Evolutionary conservation across 306 rosid genomes (phyloP).

Genomic region (Chamaecrista fasciculata): DNA sequence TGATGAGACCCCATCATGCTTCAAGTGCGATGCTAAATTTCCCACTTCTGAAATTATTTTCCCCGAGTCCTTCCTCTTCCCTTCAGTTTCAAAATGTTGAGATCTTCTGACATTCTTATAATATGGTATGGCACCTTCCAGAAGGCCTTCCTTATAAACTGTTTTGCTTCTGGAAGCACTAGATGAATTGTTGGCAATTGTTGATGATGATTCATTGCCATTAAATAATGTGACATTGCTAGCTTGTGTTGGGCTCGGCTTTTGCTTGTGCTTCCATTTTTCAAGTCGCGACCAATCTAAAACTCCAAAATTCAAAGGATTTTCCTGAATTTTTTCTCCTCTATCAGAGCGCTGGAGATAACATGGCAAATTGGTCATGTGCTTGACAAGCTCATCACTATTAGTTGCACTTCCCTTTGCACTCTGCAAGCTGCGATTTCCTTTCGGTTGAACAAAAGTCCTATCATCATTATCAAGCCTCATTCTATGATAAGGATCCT

Average conservation of each 20-base stretch:
- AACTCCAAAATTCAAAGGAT: conserved; percentile 87
- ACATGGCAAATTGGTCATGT: conserved; percentile 85
- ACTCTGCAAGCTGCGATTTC: conserved; percentile 28
- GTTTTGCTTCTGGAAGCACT: conserved; percentile 22
- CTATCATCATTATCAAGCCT: conserved; percentile 33
- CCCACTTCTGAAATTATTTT: conserved; percentile 35
- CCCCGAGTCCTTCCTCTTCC: conserved; percentile 30
- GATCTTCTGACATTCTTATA: conserved; percentile 32
- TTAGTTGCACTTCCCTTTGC: conserved; percentile 39
- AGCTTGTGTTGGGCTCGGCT: conserved; percentile 21
- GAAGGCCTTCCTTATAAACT: conserved; percentile 36
- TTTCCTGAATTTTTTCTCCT: conserved; percentile 51
- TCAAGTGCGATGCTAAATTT: conserved; percentile 34
- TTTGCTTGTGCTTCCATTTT: conserved; percentile 68
- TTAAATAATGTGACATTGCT: conserved; percentile 29
- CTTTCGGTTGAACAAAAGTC: conserved; percentile 16
- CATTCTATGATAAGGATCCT: conserved; percentile 27
- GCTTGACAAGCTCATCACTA: conserved; percentile 80
- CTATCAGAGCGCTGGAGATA: conserved; percentile 63
- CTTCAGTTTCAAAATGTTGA: conserved; percentile 46
- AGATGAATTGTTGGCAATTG: conserved; percentile 34
- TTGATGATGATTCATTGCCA: conserved; percentile 31
- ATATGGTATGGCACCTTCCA: conserved; percentile 32
- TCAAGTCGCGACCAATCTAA: conserved; percentile 85
- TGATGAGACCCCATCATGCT: conserved; percentile 28